Conservation (phyloP, 225 moss, liverwort and hornwort genomes). For the Polytrichum commune region DNA sequence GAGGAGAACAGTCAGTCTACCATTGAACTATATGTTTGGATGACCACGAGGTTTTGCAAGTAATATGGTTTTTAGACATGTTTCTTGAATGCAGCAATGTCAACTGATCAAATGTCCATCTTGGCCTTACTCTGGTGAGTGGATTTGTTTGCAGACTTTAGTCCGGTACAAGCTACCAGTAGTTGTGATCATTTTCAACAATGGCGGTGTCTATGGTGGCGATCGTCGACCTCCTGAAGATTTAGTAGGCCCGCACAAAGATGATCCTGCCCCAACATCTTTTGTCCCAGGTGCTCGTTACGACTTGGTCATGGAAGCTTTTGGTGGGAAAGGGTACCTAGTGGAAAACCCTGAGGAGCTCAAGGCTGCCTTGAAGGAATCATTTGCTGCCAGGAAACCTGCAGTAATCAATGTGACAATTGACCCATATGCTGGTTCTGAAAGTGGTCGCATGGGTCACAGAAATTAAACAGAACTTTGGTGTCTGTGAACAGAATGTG, state of each 20-base stretch:
- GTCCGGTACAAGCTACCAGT: constrained; percentile 92
- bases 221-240: constrained; percentile 86
- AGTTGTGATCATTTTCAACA: constrained; percentile 94
- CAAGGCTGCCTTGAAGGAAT: constrained; percentile 58
- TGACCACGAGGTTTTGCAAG: neutral
- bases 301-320: constrained; percentile 91
- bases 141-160: constrained; percentile 61
- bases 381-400: constrained; percentile 79
- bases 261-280: constrained; percentile 93
- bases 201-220: constrained; percentile 96
- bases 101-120: neutral
- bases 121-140: constrained; percentile 2
- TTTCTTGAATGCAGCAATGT: neutral
- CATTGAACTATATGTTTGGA: neutral
- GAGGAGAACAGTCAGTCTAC: no score
- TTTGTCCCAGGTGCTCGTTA: constrained; percentile 98
- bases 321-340: constrained; percentile 89
- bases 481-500: no score
- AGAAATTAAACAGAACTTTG: constrained; percentile 44
- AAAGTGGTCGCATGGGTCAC: constrained; percentile 99
- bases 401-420: constrained; percentile 90
- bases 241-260: constrained; percentile 66
- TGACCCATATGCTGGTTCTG: constrained; percentile 91
- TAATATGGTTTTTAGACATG: no score
- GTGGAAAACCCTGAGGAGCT: constrained; percentile 87